Evolutionary conservation across 768 basidiomycete genomes (phyloP), one percentile per base, ranked within the genome.

Genomic region (Nidularia sp.): DNA sequence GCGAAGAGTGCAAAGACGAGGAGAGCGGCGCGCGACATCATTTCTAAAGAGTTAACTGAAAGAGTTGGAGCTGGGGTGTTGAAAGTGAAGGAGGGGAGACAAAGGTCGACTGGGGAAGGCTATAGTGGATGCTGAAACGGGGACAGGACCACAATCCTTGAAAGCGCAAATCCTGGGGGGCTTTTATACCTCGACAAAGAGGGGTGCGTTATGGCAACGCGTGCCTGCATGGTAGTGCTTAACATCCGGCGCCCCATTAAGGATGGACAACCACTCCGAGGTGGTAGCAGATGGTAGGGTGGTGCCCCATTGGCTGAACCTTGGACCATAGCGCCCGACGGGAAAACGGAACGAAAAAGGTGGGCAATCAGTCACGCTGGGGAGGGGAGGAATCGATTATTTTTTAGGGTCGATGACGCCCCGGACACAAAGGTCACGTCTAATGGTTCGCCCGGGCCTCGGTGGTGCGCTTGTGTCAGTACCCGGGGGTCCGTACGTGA

Each of bases 1-100:
- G 74, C 63, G 62, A 77, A 68, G 61, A 84, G 56, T 31, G 73
- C 61, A 54, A 73, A 61, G 54, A 70, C 42, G 49, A 70, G 55
- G 50, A 68, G 22, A 35, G 69, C 62, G 57, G 74, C 48, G 63
- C 70, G 72, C 57, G 70, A 72, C 73, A 76, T 79, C 52, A 45
- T 31, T 42, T 41, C 34, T 12, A 29, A 29, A 29, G 25, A 29
- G 25, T 29, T 29, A 29, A 29, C 25, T 3, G 3, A 29, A 29
- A 29, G 25, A 29, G 25, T 29, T 29, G 25, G 25, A 29, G 25
- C 25, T 29, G 25, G 25, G 2, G 25, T 29, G 25, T 29, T 4
- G 25, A 29, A 29, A 29, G 25, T 29, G 25, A 29, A 29, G 25
- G 25, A 29, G 25, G 25, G 25, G 4, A 29, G 25, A 29, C 25